Base-by-base conservation (phyloP, 2,329 filamentous ascomycete species). In the Escovopsis weberi region DNA sequence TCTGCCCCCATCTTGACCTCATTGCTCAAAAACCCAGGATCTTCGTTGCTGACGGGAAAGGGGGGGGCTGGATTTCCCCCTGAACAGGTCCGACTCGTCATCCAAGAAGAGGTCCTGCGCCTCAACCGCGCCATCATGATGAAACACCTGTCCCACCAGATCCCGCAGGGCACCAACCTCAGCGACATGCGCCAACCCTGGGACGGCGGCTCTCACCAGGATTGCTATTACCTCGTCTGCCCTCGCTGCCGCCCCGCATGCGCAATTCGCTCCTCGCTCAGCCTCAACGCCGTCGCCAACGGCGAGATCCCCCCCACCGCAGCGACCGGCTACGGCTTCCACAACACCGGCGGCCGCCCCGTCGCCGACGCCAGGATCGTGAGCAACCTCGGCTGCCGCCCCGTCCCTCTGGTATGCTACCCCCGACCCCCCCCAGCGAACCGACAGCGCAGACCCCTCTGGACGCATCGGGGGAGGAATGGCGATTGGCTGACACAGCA, bases 151-250 rank as follows among this genome's bases (percentile, higher is more conserved):
- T 43, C 43, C 32, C 50, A 46, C 35, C 42, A n/a, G 33, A 41
- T 12, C 39, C 45, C 12, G 39, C 48, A 15, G 38, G 50, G 12
- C 40, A 44, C 7, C 28, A 32, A 11, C 28, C 28, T 11, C 28
- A 43, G 48, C 42, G 47, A 50, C n/a, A 51, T 51, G 23, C 51
- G 50, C 34, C 57, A 56, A 42, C 58, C 62, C 12, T 70, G 66
- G 66, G 49, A 66, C 6, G 57, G 60, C 15, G 47, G 46, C 33
- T 46, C 54, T 18, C 51, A 51, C 1, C 50, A 61, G 1, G 68
- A 74, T 51, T 78, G 74, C 45, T 61, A 65, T 37, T 68, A 64
- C 56, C 72, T 61, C 45, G 61, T 66, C 36, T 79, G 74, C 46
- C 63, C 65, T 4, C 46, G 44, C 6, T 78, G 75, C 48, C 67